Evolutionary conservation across 805 yeast genomes (phyloP).

Genomic region (Pichia manshurica): DNA sequence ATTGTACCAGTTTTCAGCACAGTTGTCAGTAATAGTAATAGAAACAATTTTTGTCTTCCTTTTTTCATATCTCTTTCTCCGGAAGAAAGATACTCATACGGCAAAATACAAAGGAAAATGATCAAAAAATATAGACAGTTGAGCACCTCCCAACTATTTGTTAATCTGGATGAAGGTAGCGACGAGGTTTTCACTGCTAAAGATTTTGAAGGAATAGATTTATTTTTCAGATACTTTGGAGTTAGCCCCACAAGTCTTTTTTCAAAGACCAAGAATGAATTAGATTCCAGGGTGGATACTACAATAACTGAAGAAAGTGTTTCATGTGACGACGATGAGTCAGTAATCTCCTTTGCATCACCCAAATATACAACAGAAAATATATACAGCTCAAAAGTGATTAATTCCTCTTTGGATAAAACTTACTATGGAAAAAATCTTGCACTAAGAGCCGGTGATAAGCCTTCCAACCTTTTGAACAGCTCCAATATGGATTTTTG

Average conservation of each 20-base stretch:
- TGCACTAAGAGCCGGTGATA: background rate
- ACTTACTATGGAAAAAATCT: background rate
- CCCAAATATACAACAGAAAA: slow-evolving; percentile 6
- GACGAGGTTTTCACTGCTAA: slow-evolving; percentile 15
- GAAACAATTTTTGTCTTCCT: slow-evolving; percentile 67
- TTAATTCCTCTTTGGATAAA: slow-evolving; percentile 8
- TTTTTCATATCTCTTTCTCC: slow-evolving; percentile 56
- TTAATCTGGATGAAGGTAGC: slow-evolving; percentile 19
- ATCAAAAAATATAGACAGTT: slow-evolving; percentile 43
- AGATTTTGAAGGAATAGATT: slow-evolving; percentile 26
- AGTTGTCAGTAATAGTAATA: slow-evolving; percentile 33
- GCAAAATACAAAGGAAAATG: slow-evolving; percentile 51
- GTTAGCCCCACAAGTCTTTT: slow-evolving; percentile 8
- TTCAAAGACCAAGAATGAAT: background rate
- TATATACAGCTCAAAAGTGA: slow-evolving; percentile 3
- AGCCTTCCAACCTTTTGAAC: background rate
- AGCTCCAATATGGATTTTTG: background rate
- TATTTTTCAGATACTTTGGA: slow-evolving; percentile 14
- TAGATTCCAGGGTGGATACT: background rate
- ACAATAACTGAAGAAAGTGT: background rate
- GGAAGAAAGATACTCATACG: slow-evolving; percentile 51
- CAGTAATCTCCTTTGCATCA: slow-evolving; percentile 7
- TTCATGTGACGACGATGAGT: slow-evolving; percentile 1
- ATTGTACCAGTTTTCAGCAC: slow-evolving; percentile 59
- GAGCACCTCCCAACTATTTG: slow-evolving; percentile 38